Evolutionary conservation across 345 rosid species (phyloP), one percentile per base, ranked within the genome.

Genomic region (Moricandia moricandioides): DNA sequence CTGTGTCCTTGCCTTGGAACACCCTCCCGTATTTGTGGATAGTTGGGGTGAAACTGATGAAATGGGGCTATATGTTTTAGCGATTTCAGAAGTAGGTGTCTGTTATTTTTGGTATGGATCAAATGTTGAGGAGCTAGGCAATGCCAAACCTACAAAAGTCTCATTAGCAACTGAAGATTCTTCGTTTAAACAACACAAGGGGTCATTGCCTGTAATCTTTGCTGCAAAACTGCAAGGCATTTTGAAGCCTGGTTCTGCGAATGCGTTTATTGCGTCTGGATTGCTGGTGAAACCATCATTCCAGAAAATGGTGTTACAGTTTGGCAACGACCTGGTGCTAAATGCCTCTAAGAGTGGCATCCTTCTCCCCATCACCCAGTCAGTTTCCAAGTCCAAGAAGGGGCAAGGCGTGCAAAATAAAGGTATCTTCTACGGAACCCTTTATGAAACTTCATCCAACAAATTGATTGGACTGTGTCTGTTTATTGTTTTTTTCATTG

Each of bases 1-100:
- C 81, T 95, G 97, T 84, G 88, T 88, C 69, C 95, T 95, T 79
- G 88, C 99, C 52, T 81, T 95, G 88, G 99, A 92, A 77, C 90
- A 95, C 82, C 98, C 99, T 72, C 92, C 97, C 27, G 88, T 92
- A 55, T 89, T 81, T 10, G 70, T 95, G 67, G 98, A 95, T 77
- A 56, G 91, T 80, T 81, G 69, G 87, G 71, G 84, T 78, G 77
- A 83, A 76, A 83, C 70, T 57, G 83, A 82, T 69, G 85, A 78
- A 60, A 43, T 76, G 13, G 88, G 88, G 39, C 74, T 90, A 7
- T 85, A 80, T 64, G 85, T 95, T 65, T 70, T 92, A 75, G 96
- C 98, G 6, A 80, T 95, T 66, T 92, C 99, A 40, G 98, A 90
- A 81, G 75, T 75, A 65, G 98, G 99, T 63, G 86, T 88, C 76